Conservation (phyloP, 176 grass and related monocot species). For the Cenchrus americanus region DNA sequence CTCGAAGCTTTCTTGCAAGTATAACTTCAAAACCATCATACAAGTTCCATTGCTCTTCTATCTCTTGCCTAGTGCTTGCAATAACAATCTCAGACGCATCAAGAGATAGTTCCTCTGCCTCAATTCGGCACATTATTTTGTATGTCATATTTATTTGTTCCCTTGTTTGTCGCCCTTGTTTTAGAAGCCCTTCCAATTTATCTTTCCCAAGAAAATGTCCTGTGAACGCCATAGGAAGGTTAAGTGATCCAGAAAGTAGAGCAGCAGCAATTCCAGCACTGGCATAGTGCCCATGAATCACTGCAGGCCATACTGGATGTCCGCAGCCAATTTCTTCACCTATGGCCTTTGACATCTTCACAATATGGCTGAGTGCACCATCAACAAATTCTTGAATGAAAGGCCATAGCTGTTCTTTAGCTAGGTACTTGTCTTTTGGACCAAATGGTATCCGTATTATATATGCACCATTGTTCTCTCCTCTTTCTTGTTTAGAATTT, state of each 20-base stretch:
- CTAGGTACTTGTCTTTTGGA: constrained; percentile 76
- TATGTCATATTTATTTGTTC: constrained; percentile 84
- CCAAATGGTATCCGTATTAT: constrained; percentile 82
- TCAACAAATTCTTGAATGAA: constrained; percentile 91
- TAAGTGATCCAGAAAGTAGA: constrained; percentile 69
- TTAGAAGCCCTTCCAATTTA: constrained; percentile 79
- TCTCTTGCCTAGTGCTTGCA: constrained; percentile 82
- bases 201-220: constrained; percentile 84
- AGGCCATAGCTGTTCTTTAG: constrained; percentile 78
- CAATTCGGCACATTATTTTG: constrained; percentile 88
- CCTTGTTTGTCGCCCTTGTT: constrained; percentile 78
- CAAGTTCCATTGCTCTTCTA: constrained; percentile 77
- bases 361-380: constrained; percentile 69
- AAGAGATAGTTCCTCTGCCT: constrained; percentile 72
- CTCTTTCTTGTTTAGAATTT: constrained; percentile 66
- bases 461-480: constrained; percentile 75
- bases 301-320: constrained; percentile 73
- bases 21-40: constrained; percentile 89
- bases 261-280: constrained; percentile 72
- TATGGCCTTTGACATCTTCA: constrained; percentile 71
- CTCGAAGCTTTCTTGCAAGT: constrained; percentile 71
- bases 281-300: constrained; percentile 80
- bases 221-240: constrained; percentile 77
- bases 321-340: constrained; percentile 64
- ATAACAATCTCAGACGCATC: constrained; percentile 82